Evolutionary conservation across 2,329 filamentous ascomycete species (phyloP).

Genomic region (Paecilomyces formosus): DNA sequence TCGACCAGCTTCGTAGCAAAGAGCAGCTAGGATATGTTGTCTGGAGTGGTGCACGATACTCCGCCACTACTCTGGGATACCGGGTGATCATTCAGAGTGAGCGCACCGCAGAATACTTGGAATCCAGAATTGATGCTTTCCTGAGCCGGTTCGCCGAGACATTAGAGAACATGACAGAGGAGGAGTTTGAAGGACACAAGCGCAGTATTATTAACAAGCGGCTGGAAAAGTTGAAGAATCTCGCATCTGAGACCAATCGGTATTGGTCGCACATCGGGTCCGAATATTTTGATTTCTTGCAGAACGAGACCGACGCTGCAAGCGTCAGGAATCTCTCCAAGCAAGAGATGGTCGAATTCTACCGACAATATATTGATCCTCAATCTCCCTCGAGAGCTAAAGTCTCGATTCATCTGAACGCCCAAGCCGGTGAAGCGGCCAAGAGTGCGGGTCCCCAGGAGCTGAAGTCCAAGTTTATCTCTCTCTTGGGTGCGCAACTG

Average conservation of each 20-base stretch:
- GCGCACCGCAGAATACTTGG: slow-evolving; percentile 72
- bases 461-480: slow-evolving; percentile 38
- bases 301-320: slow-evolving; percentile 70
- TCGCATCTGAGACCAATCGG: slow-evolving; percentile 72
- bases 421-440: slow-evolving; percentile 53
- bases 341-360: slow-evolving; percentile 73
- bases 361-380: slow-evolving; percentile 65
- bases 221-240: slow-evolving; percentile 85
- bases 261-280: slow-evolving; percentile 80
- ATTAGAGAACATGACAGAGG: slow-evolving; percentile 67
- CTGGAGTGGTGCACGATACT: slow-evolving; percentile 67
- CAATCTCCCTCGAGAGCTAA: slow-evolving; percentile 69
- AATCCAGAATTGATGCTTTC: slow-evolving; percentile 82
- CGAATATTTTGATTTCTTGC: slow-evolving; percentile 85
- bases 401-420: slow-evolving; percentile 72
- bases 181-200: slow-evolving; percentile 86
- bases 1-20: slow-evolving; percentile 91
- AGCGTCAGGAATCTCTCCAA: slow-evolving; percentile 69
- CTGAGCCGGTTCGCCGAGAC: slow-evolving; percentile 58
- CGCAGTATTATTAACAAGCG: slow-evolving; percentile 79
- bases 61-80: slow-evolving; percentile 74
- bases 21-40: slow-evolving; percentile 97
- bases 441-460: slow-evolving; percentile 26
- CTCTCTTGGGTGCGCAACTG: slow-evolving; percentile 40
- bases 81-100: slow-evolving; percentile 92